Base-by-base conservation (phyloP, 2,329 filamentous ascomycete species). In the Colletotrichum theobromicola region DNA sequence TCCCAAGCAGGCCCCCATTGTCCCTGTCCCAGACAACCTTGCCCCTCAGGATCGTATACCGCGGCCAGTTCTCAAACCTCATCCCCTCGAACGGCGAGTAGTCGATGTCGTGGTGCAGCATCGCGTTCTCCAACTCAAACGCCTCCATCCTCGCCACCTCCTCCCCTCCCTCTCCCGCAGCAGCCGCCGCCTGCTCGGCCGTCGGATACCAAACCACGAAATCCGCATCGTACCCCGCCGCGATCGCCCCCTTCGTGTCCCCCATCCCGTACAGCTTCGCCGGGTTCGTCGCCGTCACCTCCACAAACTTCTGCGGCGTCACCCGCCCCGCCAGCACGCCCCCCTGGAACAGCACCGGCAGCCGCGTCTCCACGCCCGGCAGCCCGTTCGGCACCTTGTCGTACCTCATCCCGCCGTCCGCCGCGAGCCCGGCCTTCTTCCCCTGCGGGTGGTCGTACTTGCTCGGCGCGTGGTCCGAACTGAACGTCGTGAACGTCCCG, bases 41-140 rank as follows among this genome's bases (percentile, higher is more conserved):
- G 0, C 91, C 91, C 70, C 91, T 82, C 55, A 93, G 76, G 9
- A 93, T 84, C 0, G 90, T 92, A 78, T 89, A 92, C 24, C 91
- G 84, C 13, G 91, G 91, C 91, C 91, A 93, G 72, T 93, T 90
- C 32, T 84, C 85, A 53, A 93, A 78, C n/a, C 78, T 82, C 63
- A 84, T 85, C 0, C 90, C 90, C 79, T 93, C 90, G 77, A 89
- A 93, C 0, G 91, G 90, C 10, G 90, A 92, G 78, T 93, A 92
- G 78, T 93, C 90, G 4, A 91, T 87, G 74, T 90, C 86, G 79
- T 93, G 91, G 80, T 93, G 90, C 76, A 93, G 79, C 82, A 88
- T 87, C 9, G 83, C 82, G 77, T 92, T 91, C 53, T 81, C 80
- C 75, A 90, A 86, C 15, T 83, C 80, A 21, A 87, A 79, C 77